Evolutionary conservation across 1,284 basidiomycete species (phyloP).

Genomic region (Trichosporon sp.): DNA sequence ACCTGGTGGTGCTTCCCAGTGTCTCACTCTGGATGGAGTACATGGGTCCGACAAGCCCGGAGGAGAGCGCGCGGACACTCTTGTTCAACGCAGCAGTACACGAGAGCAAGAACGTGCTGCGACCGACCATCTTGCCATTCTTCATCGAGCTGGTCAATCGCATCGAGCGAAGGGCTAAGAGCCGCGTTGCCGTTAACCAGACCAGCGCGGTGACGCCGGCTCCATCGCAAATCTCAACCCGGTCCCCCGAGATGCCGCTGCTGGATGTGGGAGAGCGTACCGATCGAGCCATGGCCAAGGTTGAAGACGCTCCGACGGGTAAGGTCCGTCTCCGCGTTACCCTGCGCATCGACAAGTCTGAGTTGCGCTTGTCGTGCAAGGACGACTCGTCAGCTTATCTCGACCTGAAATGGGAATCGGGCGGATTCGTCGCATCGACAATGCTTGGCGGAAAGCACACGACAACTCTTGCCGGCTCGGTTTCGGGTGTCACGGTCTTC

Average conservation of each 20-base stretch:
- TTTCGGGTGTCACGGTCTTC: slow-evolving; percentile 74
- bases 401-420: slow-evolving; percentile 84
- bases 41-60: slow-evolving; percentile 29
- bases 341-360: slow-evolving; percentile 83
- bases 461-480: slow-evolving; percentile 72
- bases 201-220: background rate
- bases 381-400: slow-evolving; percentile 86
- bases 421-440: slow-evolving; percentile 78
- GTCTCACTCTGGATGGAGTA: slow-evolving; percentile 78
- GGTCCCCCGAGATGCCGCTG: slow-evolving; percentile 5
- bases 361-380: slow-evolving; percentile 77
- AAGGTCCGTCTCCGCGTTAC: slow-evolving; percentile 63
- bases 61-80: slow-evolving; percentile 28
- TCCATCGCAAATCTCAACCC: background rate
- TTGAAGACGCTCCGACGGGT: slow-evolving; percentile 31
- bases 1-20: slow-evolving; percentile 64
- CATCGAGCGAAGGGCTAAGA: slow-evolving; percentile 37
- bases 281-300: slow-evolving; percentile 24
- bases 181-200: background rate
- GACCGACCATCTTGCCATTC: slow-evolving; percentile 80
- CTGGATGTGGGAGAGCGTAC: slow-evolving; percentile 29
- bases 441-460: slow-evolving; percentile 67
- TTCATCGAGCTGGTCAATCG: slow-evolving; percentile 63
- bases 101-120: slow-evolving; percentile 77
- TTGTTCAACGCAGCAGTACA: slow-evolving; percentile 65